Conservation (phyloP, 306 rosid species). For the Quercus alba region DNA sequence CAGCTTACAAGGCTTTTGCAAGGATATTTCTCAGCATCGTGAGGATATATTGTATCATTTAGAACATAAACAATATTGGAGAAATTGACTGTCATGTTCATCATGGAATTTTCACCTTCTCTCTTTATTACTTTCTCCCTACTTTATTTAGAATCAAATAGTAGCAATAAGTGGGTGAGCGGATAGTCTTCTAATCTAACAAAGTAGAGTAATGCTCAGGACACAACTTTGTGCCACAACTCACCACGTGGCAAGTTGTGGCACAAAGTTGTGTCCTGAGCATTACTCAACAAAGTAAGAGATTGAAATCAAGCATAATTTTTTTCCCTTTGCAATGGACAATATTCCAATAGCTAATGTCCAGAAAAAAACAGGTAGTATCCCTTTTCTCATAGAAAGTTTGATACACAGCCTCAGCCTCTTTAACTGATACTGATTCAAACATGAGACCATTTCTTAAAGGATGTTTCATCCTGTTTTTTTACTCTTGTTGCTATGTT, state of each 20-base stretch:
- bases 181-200: not conserved
- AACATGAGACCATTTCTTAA: not conserved
- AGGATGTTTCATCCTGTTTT: not conserved
- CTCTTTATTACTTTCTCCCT: not conserved
- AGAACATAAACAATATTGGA: slow-evolving; percentile 9
- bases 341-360: not conserved
- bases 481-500: not conserved
- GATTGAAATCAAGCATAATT: not conserved
- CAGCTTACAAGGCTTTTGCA: not conserved
- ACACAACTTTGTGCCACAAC: too few relatives aligned
- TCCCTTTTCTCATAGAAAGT: not conserved
- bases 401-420: not conserved
- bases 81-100: slow-evolving; percentile 30
- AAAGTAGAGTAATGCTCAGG: not conserved
- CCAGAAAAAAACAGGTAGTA: not conserved
- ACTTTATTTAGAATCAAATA: not conserved
- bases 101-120: slow-evolving; percentile 6
- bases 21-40: not conserved
- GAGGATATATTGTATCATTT: not conserved
- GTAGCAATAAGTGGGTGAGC: slow-evolving; percentile 1
- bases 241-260: too few relatives aligned
- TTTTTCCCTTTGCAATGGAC: not conserved
- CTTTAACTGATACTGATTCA: not conserved
- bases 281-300: not conserved
- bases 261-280: too few relatives aligned